Conservation (phyloP, 2,329 filamentous ascomycete genomes). For the Ophiocordyceps unilateralis region DNA sequence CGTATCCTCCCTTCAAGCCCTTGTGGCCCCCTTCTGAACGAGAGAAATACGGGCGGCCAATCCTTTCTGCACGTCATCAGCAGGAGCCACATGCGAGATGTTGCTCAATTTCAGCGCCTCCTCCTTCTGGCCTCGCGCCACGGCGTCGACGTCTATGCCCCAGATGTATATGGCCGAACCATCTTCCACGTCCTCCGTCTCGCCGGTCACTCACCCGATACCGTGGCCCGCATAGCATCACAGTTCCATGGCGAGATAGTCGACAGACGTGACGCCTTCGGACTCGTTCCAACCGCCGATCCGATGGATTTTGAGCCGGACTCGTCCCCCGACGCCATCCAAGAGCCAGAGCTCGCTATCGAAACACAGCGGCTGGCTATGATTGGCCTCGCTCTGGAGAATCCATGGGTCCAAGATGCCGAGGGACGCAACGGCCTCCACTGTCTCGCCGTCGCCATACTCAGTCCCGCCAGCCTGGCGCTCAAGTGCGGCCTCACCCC, state of each 20-base stretch:
- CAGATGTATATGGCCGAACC: constrained; percentile 34
- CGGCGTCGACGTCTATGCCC: constrained; percentile 15
- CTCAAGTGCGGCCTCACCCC: constrained; percentile 11
- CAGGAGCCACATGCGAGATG: constrained; percentile 14
- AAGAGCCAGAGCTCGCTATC: background rate
- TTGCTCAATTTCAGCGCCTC: constrained; percentile 12
- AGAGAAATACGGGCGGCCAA: constrained; percentile 26
- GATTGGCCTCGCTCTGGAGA: constrained; percentile 4
- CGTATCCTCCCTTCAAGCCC: constrained; percentile 7
- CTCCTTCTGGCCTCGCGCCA: constrained; percentile 5
- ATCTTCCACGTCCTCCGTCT: constrained; percentile 27
- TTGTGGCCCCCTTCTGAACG: constrained; percentile 8
- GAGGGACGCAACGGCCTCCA: constrained; percentile 39
- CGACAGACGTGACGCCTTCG: constrained; percentile 32
- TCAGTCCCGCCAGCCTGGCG: constrained; percentile 21
- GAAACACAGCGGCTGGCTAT: constrained; percentile 7
- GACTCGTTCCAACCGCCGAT: constrained; percentile 3
- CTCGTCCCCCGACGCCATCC: background rate
- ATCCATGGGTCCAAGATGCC: constrained; percentile 11
- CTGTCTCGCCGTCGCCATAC: constrained; percentile 36
- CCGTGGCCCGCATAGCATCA: constrained; percentile 15
- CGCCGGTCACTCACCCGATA: constrained; percentile 8
- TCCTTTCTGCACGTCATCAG: constrained; percentile 30
- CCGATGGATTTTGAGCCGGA: constrained; percentile 2
- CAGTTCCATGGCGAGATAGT: constrained; percentile 14